Conservation (phyloP, 441 rosid species). For the Erysimum cheiri region DNA sequence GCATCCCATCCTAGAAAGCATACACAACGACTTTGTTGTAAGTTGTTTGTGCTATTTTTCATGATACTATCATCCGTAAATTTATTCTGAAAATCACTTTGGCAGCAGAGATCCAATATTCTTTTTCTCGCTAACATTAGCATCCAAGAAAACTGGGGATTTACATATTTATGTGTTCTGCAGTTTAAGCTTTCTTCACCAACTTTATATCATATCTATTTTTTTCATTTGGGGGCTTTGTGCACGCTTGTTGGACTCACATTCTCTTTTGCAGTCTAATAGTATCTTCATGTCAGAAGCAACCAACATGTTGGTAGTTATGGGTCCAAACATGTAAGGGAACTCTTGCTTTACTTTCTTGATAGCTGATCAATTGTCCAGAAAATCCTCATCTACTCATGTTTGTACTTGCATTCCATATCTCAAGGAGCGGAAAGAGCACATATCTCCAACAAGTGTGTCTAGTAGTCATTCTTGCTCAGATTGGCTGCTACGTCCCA, state of each 20-base stretch:
- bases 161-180: constrained; percentile 9
- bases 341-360: constrained; percentile 28
- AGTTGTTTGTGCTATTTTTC: constrained; percentile 35
- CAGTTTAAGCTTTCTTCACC: background rate
- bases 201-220: background rate
- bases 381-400: constrained; percentile 20
- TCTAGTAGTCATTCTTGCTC: constrained; percentile 92
- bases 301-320: constrained; percentile 88
- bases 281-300: constrained; percentile 94
- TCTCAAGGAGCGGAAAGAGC: constrained; percentile 98
- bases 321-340: constrained; percentile 97
- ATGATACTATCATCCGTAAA: constrained; percentile 27
- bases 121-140: constrained; percentile 12
- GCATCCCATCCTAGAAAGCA: constrained; percentile 94
- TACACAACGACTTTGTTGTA: constrained; percentile 89
- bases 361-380: constrained; percentile 23
- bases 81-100: constrained; percentile 26
- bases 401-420: constrained; percentile 38
- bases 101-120: constrained; percentile 16
- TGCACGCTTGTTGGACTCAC: constrained; percentile 23
- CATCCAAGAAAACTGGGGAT: background rate
- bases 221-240: background rate
- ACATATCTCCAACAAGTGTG: constrained; percentile 98
- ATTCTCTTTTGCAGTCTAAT: constrained; percentile 74
- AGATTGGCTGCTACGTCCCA: constrained; percentile 96